Base-by-base conservation (phyloP, 345 rosid species). In the Microcos paniculata region DNA sequence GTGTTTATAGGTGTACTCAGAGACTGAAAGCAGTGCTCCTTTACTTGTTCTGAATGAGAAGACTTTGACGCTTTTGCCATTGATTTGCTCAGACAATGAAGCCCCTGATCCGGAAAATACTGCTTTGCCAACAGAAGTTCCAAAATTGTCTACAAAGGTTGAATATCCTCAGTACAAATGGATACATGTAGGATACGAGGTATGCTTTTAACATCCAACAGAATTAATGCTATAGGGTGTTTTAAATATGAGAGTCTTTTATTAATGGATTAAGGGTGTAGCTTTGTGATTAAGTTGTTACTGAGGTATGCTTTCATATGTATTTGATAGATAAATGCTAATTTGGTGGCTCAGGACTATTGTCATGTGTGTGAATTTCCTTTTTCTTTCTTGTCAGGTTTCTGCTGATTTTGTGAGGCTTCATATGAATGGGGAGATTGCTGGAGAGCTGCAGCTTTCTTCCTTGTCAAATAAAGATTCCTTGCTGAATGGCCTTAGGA, bases 111-210 rank as follows among this genome's bases (percentile, higher is more conserved):
- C 83, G 77, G 75, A 76, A 21, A 80, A 83, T 76, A 79, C 83
- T 70, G 52, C 80, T 72, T 73, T 84, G 8, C 65, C 78, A 83
- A 80, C 75, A 2, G 86, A 86, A 76, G 79, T 80, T 77, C 85
- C 79, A 6, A 79, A 84, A 51, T 85, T 86, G 62, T 84, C 87
- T 30, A 74, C 80, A 69, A 79, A 62, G 35, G 43, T 49, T 67
- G 90, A 82, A 81, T 82, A 87, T 70, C 90, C 92, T 53, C 79
- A 84, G 72, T 89, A 82, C 70, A 86, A 82, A 79, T 91, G 97
- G 95, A 77, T 88, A 58, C 97, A 91, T 82, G 89, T 94, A 64
- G 92, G 90, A 62, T 94, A 91, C 42, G 88, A 89, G 94, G 97
- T 89, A 76, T 72, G 76, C 51, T 77, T 21, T 56, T 30, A 72